Conservation (phyloP, 2,329 filamentous ascomycete genomes). For the Periconia digitata region DNA sequence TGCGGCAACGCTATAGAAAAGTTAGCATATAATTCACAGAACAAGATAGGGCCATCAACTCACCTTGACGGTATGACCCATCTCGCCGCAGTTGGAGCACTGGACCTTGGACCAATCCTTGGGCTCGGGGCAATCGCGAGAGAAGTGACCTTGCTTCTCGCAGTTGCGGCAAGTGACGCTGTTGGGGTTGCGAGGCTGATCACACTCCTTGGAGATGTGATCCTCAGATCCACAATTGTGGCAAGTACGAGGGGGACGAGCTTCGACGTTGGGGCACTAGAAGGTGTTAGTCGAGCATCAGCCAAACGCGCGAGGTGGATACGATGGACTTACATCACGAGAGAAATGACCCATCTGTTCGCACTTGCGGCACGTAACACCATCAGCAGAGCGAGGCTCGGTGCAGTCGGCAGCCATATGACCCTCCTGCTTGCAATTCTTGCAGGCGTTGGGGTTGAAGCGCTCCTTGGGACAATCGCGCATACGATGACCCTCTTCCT, state of each 20-base stretch:
- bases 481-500: slow-evolving; percentile 64
- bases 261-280: slow-evolving; percentile 35
- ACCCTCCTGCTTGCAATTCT: slow-evolving; percentile 62
- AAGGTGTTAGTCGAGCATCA: slow-evolving; percentile 16
- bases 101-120: slow-evolving; percentile 53
- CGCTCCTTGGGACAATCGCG: slow-evolving; percentile 63
- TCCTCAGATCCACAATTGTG: slow-evolving; percentile 41
- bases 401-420: slow-evolving; percentile 43
- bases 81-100: slow-evolving; percentile 51
- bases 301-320: slow-evolving; percentile 21
- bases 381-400: slow-evolving; percentile 52
- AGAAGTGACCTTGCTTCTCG: slow-evolving; percentile 63
- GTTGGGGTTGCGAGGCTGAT: slow-evolving; percentile 39
- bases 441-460: slow-evolving; percentile 66
- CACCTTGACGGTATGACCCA: slow-evolving; percentile 38
- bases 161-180: slow-evolving; percentile 61
- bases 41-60: neutral
- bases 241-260: slow-evolving; percentile 30
- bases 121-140: slow-evolving; percentile 60
- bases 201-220: slow-evolving; percentile 41
- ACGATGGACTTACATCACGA: slow-evolving; percentile 25
- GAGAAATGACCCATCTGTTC: slow-evolving; percentile 51
- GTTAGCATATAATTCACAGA: slow-evolving; percentile 10
- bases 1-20: slow-evolving; percentile 34
- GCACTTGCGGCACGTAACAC: slow-evolving; percentile 68